Conservation (phyloP, 2,329 filamentous ascomycete species). For the Fusarium guadeloupense region DNA sequence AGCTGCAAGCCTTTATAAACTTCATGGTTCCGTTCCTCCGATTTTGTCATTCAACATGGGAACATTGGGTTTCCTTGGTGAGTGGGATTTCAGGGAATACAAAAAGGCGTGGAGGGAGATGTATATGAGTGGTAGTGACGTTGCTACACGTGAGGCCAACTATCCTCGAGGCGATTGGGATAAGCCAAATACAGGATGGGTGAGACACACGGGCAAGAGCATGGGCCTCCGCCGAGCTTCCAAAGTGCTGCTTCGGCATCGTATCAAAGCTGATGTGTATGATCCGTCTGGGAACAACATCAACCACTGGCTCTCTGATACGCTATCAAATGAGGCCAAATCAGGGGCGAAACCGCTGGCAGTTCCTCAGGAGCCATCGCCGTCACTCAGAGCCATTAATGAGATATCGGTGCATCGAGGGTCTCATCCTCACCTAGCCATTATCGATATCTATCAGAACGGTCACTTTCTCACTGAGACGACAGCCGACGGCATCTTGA, state of each 20-base stretch:
- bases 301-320: constrained; percentile 58
- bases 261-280: constrained; percentile 87
- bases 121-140: constrained; percentile 78
- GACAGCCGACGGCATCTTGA: constrained; percentile 92
- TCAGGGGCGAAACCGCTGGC: constrained; percentile 49
- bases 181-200: constrained; percentile 65
- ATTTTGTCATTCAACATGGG: constrained; percentile 98
- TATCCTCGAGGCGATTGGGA: constrained; percentile 47
- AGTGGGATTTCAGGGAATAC: constrained; percentile 95
- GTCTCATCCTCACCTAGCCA: constrained; percentile 86
- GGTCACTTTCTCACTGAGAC: constrained; percentile 91
- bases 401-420: constrained; percentile 95
- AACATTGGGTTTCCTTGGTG: constrained; percentile 90
- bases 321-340: constrained; percentile 57
- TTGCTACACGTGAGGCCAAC: constrained; percentile 57
- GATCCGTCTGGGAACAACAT: constrained; percentile 71
- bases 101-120: constrained; percentile 92
- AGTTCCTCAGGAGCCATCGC: constrained; percentile 49
- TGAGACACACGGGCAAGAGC: constrained; percentile 78
- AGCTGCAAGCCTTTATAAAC: constrained; percentile 70
- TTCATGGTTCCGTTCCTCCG: constrained; percentile 82
- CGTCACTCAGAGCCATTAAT: constrained; percentile 80
- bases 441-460: constrained; percentile 91
- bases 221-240: constrained; percentile 79
- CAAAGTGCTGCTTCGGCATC: constrained; percentile 85